Conservation (phyloP, 495 filamentous ascomycete species). For the Hypoxylon rickii region DNA sequence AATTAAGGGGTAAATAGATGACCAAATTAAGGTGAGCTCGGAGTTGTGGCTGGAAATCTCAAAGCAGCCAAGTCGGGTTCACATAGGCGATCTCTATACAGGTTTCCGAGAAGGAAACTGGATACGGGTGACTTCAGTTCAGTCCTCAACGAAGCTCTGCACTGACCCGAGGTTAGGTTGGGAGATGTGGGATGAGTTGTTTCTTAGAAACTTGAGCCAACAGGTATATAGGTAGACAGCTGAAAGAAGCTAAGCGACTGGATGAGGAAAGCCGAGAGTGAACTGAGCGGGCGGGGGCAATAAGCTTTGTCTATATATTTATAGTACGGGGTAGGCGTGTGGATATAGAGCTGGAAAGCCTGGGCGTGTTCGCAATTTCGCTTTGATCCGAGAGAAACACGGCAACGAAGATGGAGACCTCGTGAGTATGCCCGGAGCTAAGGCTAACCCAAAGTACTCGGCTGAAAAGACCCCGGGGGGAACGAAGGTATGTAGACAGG, state of each 20-base stretch:
- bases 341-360: constrained; percentile 14
- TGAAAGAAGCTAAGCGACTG: constrained; percentile 1
- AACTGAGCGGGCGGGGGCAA: constrained; percentile 23
- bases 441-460: constrained; percentile 11
- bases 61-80: neutral
- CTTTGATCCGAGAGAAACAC: constrained; percentile 16
- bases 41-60: constrained; percentile 5
- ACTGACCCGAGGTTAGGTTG: neutral
- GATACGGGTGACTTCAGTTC: neutral
- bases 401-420: constrained; percentile 3
- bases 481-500: neutral
- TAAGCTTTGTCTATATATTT: constrained; percentile 25
- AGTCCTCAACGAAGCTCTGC: neutral
- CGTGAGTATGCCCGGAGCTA: constrained; percentile 3
- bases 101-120: neutral
- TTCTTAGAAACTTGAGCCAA: neutral
- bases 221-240: neutral
- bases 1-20: neutral
- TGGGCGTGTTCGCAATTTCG: constrained; percentile 20
- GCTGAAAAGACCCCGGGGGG: constrained; percentile 7
- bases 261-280: constrained; percentile 26
- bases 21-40: neutral
- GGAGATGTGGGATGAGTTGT: neutral
- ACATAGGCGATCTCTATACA: neutral
- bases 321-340: constrained; percentile 15